Base-by-base conservation (phyloP, 2,329 filamentous ascomycete species). In the Aspergillus pseudonomiae region DNA sequence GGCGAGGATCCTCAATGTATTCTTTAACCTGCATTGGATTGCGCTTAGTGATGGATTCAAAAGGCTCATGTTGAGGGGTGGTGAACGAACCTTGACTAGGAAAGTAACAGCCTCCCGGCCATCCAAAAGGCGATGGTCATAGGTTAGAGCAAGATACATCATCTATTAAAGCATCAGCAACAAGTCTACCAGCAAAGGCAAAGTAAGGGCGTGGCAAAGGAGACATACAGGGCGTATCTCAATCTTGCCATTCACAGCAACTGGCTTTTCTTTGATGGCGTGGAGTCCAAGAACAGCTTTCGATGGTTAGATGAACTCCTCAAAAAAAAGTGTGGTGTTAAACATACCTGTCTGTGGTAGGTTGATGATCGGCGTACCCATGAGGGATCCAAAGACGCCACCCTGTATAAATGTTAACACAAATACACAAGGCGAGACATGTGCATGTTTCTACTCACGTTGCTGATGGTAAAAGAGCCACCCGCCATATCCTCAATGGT, bases 401-500 rank as follows among this genome's bases (percentile, higher is more conserved):
- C 95, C 88, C 79, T 85, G 67, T 6, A 65, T 39, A 63, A 65
- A 48, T 19, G 30, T 54, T 56, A 63, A 43, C 28, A 57, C 45
- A 9, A 21, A n/a, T 10, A 32, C 3, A 32, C n/a, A 10, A 46
- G 16, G 39, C 19, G 32, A 26, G 45, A 45, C 10, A 30, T 26
- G 21, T 52, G 10, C 28, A 45, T 39, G 9, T 28, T 6, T 26
- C 24, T n/a, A 71, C 80, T 73, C 67, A 83, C 91, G 78, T 97
- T 98, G 85, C 91, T 95, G 83, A 97, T 97, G 65, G 95, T 98
- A 80, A 97, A 99, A 41, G 94, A 97, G 68, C 95, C 95, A 65
- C 95, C 95, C 65, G 95, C 95, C 93, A 99, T 97, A 77, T 99
- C 95, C 82, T 99, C 95, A 73, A 99, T 97, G 2, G 95, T 98